A percentile compares a stretch with the other conserved stretches of the same genome.
Conservation (phyloP, 2,329 filamentous ascomycete genomes). For the Coniochaeta ligniaria region DNA sequence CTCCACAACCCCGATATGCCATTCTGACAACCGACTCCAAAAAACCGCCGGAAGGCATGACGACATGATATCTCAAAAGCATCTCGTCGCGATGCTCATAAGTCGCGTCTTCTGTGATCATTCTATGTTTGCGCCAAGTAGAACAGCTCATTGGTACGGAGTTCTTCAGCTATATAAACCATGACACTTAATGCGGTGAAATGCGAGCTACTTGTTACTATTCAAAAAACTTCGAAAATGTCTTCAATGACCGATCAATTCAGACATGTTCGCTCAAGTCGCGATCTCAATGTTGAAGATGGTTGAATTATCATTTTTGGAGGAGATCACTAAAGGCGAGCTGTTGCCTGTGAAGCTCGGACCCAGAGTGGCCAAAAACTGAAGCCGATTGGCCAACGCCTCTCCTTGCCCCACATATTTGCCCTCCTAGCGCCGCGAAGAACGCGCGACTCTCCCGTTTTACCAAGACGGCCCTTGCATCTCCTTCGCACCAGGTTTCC, state of each 20-base stretch:
- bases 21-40: slow-evolving; percentile 1
- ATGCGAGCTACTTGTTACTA: not conserved
- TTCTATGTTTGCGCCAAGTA: slow-evolving; percentile 1
- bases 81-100: slow-evolving; percentile 1
- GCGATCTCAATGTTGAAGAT: not conserved
- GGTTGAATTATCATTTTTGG: not conserved
- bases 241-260: not conserved
- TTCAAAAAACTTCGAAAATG: not conserved
- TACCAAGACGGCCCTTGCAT: not conserved
- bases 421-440: slow-evolving; percentile 5
- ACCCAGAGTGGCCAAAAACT: not conserved
- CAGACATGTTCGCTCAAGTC: not conserved
- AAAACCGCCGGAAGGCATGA: slow-evolving; percentile 1
- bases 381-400: slow-evolving; percentile 3
- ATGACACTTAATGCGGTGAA: not conserved
- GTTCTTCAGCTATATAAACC: not conserved
- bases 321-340: slow-evolving; percentile 5
- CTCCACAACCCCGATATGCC: slow-evolving; percentile 4
- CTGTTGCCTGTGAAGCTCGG: slow-evolving; percentile 3
- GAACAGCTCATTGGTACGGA: not conserved
- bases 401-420: not conserved
- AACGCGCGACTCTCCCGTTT: slow-evolving; percentile 9
- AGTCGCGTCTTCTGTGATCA: not conserved
- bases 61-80: slow-evolving; percentile 3
- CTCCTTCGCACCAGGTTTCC: not conserved